Evolutionary conservation across 805 yeast species (phyloP), one percentile per base, ranked within the genome.

Genomic region (Starmerella sp.): DNA sequence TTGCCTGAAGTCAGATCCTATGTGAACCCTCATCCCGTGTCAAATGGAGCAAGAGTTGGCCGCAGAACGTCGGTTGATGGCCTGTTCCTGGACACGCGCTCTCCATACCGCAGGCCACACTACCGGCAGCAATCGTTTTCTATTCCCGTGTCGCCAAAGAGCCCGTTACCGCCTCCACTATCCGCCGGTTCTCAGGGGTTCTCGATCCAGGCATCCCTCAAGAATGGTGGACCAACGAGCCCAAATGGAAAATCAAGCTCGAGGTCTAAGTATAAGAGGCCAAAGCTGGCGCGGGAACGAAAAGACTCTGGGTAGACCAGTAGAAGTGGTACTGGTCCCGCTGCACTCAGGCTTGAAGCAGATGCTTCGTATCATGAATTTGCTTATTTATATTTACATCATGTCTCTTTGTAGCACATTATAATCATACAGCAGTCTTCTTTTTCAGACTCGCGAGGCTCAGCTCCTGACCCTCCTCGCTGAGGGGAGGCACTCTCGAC

Each of bases 381-480:
- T 37, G 3, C 6, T 41, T 41, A 41, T 41, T 22, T 22, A 17
- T 41, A 22, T 41, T 17, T 39, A 6, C 22, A 10, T 39, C 6
- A 5, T 39, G 29, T 39, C 8, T 15, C 35, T 8, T 32, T 32
- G 8, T 10, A 32, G 8, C 35, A 32, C 35, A 32, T 7, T 4
- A 22, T 4, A 32, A 32, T 32, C 11, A 32, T 32, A 32, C 9
- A 11, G 22, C 3, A 15, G n/a, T 28, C 34, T 17, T 46, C 10
- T 46, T 34, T 32, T 34, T 46, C 15, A 46, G 15, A 35, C 37
- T 34, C 11, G 54, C 54, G 9, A 45, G 17, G 36, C 46, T 52
- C 38, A 10, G 34, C 39, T 52, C 54, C 17, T 45, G 48, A 17
- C 45, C 51, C 17, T 45, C 44, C 34, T 14, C 13, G 30, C 15